Evolutionary conservation across 2,329 filamentous ascomycete genomes (phyloP), one percentile per base, ranked within the genome.

Genomic region (Tolypocladium inflatum): DNA sequence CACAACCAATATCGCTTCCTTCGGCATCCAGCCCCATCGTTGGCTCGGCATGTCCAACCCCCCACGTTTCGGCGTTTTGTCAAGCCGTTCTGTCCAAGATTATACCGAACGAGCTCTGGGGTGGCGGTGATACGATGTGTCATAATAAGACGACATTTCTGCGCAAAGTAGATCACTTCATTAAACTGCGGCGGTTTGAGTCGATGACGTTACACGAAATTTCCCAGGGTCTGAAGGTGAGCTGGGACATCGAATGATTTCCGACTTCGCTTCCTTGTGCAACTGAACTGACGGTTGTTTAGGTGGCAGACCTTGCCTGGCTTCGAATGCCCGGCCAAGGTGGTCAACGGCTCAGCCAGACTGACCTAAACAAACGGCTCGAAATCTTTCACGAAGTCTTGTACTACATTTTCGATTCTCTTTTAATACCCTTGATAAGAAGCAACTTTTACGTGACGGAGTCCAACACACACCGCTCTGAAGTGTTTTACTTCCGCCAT

Each of bases 361-460:
- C 87, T 0, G 93, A 97, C 67, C 77, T 82, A 37, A 74, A 76
- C 8, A 97, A 97, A 71, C 86, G 92, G 13, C 77, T 76, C 33
- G 89, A 97, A 67, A 79, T 97, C 0, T 83, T 97, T 54, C 74
- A 85, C 56, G 94, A 99, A 70, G 86, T 97, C 59, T 66, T 97
- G 8, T 97, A 97, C 74, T 99, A 92, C 69, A 63, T 96, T 4
- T 94, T 99, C 66, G 94, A 99, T 71, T 97, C 92, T 0, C 79
- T 97, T 26, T 69, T 99, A 58, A 89, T 97, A 65, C 93, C 94
- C 11, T 79, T 99, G 9, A 82, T 97, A 54, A 85, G 90, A 39
- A 86, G 84, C 61, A 92, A 94, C 66, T 99, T 99, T 67, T 93
- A 97, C 68, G 89, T 97, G 42, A 99, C 94, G 0, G 94, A 99